Conservation (phyloP, 495 filamentous ascomycete genomes). For the Achaetomiella virescens region DNA sequence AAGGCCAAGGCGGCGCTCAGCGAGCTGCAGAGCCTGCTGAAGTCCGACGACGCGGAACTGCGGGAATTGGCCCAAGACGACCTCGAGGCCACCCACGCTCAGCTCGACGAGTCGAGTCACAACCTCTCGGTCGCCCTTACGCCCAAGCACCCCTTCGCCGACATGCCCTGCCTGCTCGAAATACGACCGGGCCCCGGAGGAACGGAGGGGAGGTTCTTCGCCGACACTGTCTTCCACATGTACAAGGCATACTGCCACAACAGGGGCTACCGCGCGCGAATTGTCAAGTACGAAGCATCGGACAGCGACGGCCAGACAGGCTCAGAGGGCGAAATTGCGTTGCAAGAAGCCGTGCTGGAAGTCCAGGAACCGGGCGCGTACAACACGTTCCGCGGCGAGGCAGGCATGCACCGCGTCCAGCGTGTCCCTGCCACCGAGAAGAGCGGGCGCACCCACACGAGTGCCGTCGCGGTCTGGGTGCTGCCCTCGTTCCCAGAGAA, state of each 20-base stretch:
- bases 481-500: slow-evolving; percentile 73
- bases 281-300: slow-evolving; percentile 47
- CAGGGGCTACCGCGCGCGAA: slow-evolving; percentile 39
- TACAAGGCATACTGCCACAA: slow-evolving; percentile 72
- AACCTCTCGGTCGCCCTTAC: slow-evolving; percentile 69
- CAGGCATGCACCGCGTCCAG: slow-evolving; percentile 92
- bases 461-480: slow-evolving; percentile 84
- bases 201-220: slow-evolving; percentile 83
- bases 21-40: slow-evolving; percentile 47
- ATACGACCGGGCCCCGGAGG: slow-evolving; percentile 92
- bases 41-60: slow-evolving; percentile 47
- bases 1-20: slow-evolving; percentile 47
- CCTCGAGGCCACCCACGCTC: slow-evolving; percentile 53
- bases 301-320: slow-evolving; percentile 56
- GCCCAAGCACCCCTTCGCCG: slow-evolving; percentile 86
- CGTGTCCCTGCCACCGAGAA: slow-evolving; percentile 84
- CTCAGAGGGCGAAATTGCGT: slow-evolving; percentile 49
- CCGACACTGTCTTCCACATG: slow-evolving; percentile 81
- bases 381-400: slow-evolving; percentile 71
- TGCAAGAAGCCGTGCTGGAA: slow-evolving; percentile 83
- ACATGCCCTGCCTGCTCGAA: slow-evolving; percentile 85
- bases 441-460: slow-evolving; percentile 87
- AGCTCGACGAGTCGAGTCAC: slow-evolving; percentile 53
- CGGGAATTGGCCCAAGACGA: slow-evolving; percentile 71
- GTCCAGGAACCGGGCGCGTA: slow-evolving; percentile 73